A percentile compares a stretch with the other conserved stretches of the same genome.
These are phyloP conservation scores for Papiliotrema laurentii DNA, from an alignment of 1,284 basidiomycete genomes.

Conservation along the genomic window DNA sequence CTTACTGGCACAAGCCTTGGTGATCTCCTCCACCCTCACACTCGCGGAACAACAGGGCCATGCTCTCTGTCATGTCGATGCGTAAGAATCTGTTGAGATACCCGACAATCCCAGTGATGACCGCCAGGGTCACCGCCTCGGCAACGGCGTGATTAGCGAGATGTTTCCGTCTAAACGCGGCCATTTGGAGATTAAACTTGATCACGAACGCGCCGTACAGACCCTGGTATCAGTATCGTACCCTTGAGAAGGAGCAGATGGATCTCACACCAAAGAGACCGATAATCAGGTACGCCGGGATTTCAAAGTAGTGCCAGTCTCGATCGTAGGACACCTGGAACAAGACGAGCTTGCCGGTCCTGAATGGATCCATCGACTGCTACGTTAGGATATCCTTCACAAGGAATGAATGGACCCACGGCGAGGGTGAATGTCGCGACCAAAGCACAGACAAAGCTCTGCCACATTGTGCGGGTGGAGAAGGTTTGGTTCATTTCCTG, in stretches of 20 bases:
- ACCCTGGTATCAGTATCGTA: conserved; percentile 56
- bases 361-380: conserved; percentile 95
- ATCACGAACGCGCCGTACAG: conserved; percentile 95
- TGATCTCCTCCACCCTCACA: conserved; percentile 93
- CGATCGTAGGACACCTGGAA: conserved; percentile 97
- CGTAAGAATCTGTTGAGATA: conserved; percentile 93
- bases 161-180: conserved; percentile 87
- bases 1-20: conserved; percentile 90
- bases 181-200: conserved; percentile 94
- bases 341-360: conserved; percentile 94
- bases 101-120: conserved; percentile 82
- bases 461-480: conserved; percentile 97
- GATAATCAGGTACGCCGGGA: conserved; percentile 88
- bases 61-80: conserved; percentile 96
- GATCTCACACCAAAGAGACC: conserved; percentile 84
- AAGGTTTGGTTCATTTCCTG: conserved; percentile 98
- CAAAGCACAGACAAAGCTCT: conserved; percentile 93
- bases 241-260: neutral
- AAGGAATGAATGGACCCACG: conserved; percentile 59
- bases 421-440: conserved; percentile 94
- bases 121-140: conserved; percentile 83
- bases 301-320: conserved; percentile 99
- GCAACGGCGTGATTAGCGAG: conserved; percentile 76
- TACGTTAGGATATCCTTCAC: no score
- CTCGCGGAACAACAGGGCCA: conserved; percentile 94